Conservation (phyloP, 208 protist species). For the Trypanosoma caninum region DNA sequence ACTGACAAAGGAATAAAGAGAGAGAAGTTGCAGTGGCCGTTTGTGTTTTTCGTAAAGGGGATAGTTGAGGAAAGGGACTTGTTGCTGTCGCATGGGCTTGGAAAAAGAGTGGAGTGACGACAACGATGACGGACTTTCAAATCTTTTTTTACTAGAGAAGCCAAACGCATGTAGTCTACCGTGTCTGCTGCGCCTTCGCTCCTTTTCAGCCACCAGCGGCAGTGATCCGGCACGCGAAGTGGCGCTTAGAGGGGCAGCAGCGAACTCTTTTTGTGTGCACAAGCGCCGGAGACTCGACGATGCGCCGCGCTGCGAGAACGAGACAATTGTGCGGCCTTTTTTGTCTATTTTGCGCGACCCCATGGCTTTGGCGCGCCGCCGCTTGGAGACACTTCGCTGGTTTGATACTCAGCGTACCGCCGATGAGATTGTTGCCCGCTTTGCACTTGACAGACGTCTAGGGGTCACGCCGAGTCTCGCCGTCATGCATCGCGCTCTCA, state of each 20-base stretch:
- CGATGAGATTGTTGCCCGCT: slow-evolving; percentile 54
- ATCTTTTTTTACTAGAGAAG: slow-evolving; percentile 23
- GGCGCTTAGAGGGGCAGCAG: background rate
- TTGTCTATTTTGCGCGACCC: slow-evolving; percentile 29
- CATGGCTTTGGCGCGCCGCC: slow-evolving; percentile 54
- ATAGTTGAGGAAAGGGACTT: too few species aligned
- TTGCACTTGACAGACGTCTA: slow-evolving; percentile 58
- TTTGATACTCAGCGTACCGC: slow-evolving; percentile 36
- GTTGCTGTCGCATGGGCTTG: background rate
- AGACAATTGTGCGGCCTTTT: slow-evolving; percentile 26
- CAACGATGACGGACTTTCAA: slow-evolving; percentile 20
- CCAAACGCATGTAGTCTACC: slow-evolving; percentile 28
- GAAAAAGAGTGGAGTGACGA: slow-evolving; percentile 24
- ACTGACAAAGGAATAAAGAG: too few species aligned
- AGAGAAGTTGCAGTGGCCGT: too few species aligned
- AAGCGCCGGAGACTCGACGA: slow-evolving; percentile 22
- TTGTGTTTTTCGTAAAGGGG: too few species aligned
- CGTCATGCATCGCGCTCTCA: slow-evolving; percentile 43
- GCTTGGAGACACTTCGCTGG: slow-evolving; percentile 64
- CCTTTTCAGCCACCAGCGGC: slow-evolving; percentile 22
- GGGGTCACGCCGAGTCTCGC: slow-evolving; percentile 51
- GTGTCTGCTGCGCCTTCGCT: slow-evolving; percentile 25
- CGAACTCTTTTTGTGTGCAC: slow-evolving; percentile 14
- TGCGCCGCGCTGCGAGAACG: background rate
- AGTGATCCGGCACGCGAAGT: slow-evolving; percentile 12